Conservation (phyloP, 192 early-diverging fungal species). For the Entomortierella beljakovae region DNA sequence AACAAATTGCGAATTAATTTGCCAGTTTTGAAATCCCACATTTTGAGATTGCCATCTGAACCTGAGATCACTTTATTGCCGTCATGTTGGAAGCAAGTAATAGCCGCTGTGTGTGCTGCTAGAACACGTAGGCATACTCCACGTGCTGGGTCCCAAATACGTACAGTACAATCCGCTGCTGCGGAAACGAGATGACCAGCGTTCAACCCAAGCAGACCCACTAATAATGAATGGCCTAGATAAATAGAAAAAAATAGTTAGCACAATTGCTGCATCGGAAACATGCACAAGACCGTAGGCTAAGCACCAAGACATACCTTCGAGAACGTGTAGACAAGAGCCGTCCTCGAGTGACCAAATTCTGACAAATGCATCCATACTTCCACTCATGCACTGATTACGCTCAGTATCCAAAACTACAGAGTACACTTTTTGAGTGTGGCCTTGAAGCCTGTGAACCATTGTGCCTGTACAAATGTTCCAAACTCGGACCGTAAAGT, state of each 20-base stretch:
- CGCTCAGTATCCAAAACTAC: slow-evolving; percentile 90
- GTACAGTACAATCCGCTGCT: slow-evolving; percentile 92
- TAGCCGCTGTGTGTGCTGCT: slow-evolving; percentile 87
- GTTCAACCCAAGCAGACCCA: slow-evolving; percentile 91
- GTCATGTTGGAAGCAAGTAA: slow-evolving; percentile 99
- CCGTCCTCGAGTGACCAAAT: slow-evolving; percentile 95
- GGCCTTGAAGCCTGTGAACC: slow-evolving; percentile 81
- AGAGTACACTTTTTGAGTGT: slow-evolving; percentile 95
- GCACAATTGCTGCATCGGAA: neutral
- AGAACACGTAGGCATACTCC: slow-evolving; percentile 72
- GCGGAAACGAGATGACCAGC: slow-evolving; percentile 91
- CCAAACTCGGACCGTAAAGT: slow-evolving; percentile 93
- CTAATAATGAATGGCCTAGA: slow-evolving; percentile 91
- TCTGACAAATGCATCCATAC: slow-evolving; percentile 92
- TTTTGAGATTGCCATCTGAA: slow-evolving; percentile 92
- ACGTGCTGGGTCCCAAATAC: slow-evolving; percentile 89
- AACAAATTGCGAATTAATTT: slow-evolving; percentile 86
- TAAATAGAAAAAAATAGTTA: neutral
- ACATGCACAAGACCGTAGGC: neutral
- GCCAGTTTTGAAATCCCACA: slow-evolving; percentile 96
- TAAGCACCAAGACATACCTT: slow-evolving; percentile 72
- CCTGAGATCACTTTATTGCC: slow-evolving; percentile 93
- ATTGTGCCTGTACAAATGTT: slow-evolving; percentile 78
- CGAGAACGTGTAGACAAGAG: slow-evolving; percentile 76
- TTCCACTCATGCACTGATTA: slow-evolving; percentile 89